phyloP scores from a whole-genome alignment of 257 asterid species.

The Galeopsis tetrahit region DNA sequence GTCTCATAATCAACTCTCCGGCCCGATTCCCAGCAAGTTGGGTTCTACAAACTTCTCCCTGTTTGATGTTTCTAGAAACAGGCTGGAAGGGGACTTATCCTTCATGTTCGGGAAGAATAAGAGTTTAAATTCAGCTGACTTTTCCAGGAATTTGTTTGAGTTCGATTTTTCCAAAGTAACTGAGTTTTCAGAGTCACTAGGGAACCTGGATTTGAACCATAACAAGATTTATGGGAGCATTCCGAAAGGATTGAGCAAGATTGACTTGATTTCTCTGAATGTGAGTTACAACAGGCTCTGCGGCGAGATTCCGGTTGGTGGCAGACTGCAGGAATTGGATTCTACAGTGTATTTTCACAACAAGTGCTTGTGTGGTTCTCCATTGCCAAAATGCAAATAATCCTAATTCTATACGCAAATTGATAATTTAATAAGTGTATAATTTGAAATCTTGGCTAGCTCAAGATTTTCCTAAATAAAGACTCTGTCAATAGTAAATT shows the following conservation, averaged over 20 bases:
- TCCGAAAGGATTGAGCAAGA: not conserved
- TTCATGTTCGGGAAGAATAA: too few relatives aligned
- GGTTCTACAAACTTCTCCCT: conserved; percentile 36
- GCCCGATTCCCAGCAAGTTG: conserved; percentile 38
- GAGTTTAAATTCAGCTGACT: conserved; percentile 21
- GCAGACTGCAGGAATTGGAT: not conserved
- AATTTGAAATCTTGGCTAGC: too few relatives aligned
- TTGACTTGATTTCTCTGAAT: not conserved
- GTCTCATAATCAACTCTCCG: conserved; percentile 47
- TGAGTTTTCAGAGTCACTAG: not conserved
- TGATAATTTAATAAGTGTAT: too few relatives aligned
- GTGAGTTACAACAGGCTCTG: conserved; percentile 19
- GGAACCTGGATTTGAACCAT: not conserved
- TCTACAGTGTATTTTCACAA: not conserved
- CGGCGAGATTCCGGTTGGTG: not conserved
- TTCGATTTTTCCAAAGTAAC: conserved; percentile 44
- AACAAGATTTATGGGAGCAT: not conserved
- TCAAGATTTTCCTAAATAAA: too few relatives aligned
- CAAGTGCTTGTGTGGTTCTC: conserved; percentile 6
- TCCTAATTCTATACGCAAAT: too few relatives aligned
- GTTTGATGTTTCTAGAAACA: conserved; percentile 42
- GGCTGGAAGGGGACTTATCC: too few relatives aligned
- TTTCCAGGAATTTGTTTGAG: conserved; percentile 46
- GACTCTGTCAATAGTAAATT: too few relatives aligned
- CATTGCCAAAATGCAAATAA: not conserved